Evolutionary conservation across 129 eudicot species (phyloP).

Genomic region (Ambrosia trifida): DNA sequence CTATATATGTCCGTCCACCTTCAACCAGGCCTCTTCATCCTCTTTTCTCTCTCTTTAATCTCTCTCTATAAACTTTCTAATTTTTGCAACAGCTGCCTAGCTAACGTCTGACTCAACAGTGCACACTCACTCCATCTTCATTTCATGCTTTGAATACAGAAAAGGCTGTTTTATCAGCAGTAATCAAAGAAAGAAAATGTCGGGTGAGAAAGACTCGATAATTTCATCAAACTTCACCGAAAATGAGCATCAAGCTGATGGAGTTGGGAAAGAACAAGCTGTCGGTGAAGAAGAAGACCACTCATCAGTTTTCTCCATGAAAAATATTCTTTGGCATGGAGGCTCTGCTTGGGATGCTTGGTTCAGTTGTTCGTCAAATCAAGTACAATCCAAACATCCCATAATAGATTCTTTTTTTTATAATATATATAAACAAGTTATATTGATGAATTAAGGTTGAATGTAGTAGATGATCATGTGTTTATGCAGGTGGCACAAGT

Average conservation of each 20-base stretch:
- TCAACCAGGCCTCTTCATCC: slow-evolving; percentile 12
- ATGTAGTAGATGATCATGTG: slow-evolving; percentile 22
- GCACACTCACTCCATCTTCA: no score
- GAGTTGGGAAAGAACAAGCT: slow-evolving; percentile 30
- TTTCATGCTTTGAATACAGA: no score
- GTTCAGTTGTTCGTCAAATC: slow-evolving; percentile 78
- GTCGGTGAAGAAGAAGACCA: slow-evolving; percentile 40
- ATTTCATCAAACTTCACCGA: slow-evolving; percentile 59
- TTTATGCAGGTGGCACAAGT: slow-evolving; percentile 85
- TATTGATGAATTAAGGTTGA: no score
- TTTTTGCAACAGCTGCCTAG: background rate
- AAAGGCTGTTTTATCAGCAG: slow-evolving; percentile 26
- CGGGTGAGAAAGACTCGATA: slow-evolving; percentile 74
- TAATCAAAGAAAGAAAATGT: slow-evolving; percentile 48
- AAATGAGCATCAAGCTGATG: slow-evolving; percentile 24
- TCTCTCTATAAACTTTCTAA: background rate
- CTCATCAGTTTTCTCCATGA: slow-evolving; percentile 50
- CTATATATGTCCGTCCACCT: slow-evolving; percentile 38
- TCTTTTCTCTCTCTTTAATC: slow-evolving; percentile 19
- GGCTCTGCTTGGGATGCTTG: slow-evolving; percentile 93
- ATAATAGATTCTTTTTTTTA: no score
- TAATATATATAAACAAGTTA: no score
- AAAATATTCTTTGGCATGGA: slow-evolving; percentile 68
- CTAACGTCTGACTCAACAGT: slow-evolving; percentile 11
- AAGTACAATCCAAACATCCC: slow-evolving; percentile 33